Evolutionary conservation across 129 eudicot species (phyloP).

Genomic region (sunflower (Helianthus annuus)): HanXRQr2.0-SUNRISE NC_035441.2:175998279-175998778

Average conservation of each 20-base stretch:
- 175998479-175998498: no score
- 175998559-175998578: neutral
- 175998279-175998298: no score
- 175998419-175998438: no score
- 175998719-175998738: slow-evolving; percentile 28
- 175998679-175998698: slow-evolving; percentile 21
- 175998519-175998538: neutral
- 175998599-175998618: slow-evolving; percentile 32
- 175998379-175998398: no score
- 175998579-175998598: neutral
- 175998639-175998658: slow-evolving; percentile 18
- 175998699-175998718: neutral
- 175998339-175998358: no score
- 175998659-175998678: slow-evolving; percentile 34
- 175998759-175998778: slow-evolving; percentile 40
- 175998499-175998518: no score
- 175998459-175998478: no score
- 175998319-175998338: no score
- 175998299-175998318: no score
- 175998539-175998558: neutral
- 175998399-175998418: no score
- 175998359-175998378: no score
- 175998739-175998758: slow-evolving; percentile 41
- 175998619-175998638: slow-evolving; percentile 35
- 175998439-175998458: no score